Conservation (phyloP, 2,329 filamentous ascomycete genomes). For the Neocucurbitaria cava region DNA sequence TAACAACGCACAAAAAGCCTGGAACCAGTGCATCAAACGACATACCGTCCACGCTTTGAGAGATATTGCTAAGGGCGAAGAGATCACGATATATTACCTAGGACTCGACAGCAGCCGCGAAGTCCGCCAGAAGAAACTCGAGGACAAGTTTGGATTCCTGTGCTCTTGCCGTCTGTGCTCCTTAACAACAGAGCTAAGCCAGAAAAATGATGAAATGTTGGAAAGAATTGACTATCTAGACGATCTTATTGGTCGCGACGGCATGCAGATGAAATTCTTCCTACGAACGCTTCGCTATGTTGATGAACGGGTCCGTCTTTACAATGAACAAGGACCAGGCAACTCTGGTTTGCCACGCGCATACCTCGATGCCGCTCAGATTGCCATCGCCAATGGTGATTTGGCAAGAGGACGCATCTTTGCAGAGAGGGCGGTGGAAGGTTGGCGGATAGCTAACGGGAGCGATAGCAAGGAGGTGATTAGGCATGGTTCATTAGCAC, state of each 20-base stretch:
- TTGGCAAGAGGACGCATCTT: slow-evolving; percentile 42
- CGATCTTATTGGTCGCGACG: slow-evolving; percentile 25
- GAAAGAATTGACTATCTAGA: slow-evolving; percentile 30
- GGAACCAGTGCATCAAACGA: slow-evolving; percentile 41
- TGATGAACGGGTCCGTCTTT: slow-evolving; percentile 36
- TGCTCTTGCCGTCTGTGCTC: slow-evolving; percentile 49
- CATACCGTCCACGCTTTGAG: slow-evolving; percentile 45
- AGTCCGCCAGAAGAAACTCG: slow-evolving; percentile 31
- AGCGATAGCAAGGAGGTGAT: slow-evolving; percentile 27
- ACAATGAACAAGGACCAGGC: slow-evolving; percentile 29
- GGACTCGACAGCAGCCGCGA: slow-evolving; percentile 20
- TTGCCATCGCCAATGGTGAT: slow-evolving; percentile 41
- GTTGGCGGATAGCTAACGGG: slow-evolving; percentile 14
- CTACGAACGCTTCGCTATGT: slow-evolving; percentile 24
- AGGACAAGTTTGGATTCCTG: slow-evolving; percentile 42
- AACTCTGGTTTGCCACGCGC: slow-evolving; percentile 25
- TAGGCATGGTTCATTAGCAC: slow-evolving; percentile 13
- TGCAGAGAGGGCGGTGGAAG: slow-evolving; percentile 18
- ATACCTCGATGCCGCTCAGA: slow-evolving; percentile 35
- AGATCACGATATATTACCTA: slow-evolving; percentile 49
- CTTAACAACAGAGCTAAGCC: slow-evolving; percentile 39
- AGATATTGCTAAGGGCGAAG: slow-evolving; percentile 45
- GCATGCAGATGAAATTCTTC: slow-evolving; percentile 10
- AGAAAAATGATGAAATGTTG: slow-evolving; percentile 40
- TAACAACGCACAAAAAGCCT: slow-evolving; percentile 46